phyloP scores from a whole-genome alignment of 805 yeast species.

The Metschnikowia peoriensis region DNA sequence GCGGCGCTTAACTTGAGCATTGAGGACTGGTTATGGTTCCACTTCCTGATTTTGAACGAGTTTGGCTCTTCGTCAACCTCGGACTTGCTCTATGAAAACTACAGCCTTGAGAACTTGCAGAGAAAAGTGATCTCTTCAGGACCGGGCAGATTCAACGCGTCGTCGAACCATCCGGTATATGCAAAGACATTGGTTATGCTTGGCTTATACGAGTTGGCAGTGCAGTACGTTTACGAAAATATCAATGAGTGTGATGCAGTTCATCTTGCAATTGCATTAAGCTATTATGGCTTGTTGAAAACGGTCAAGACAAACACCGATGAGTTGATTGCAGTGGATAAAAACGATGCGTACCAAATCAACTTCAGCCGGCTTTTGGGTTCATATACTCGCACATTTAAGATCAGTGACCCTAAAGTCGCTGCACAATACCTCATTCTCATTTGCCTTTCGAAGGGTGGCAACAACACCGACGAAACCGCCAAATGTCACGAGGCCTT shows the following conservation, averaged over 20 bases:
- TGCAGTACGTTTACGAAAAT: constrained; percentile 56
- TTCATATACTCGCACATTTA: constrained; percentile 77
- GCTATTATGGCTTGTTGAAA: constrained; percentile 67
- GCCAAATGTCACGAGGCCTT: constrained; percentile 72
- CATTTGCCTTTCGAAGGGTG: constrained; percentile 52
- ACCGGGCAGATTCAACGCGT: constrained; percentile 61
- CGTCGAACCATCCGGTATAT: constrained; percentile 66
- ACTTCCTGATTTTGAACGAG: constrained; percentile 72
- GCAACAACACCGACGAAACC: constrained; percentile 42
- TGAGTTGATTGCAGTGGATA: constrained; percentile 35
- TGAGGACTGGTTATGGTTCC: constrained; percentile 98
- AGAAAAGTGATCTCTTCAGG: constrained; percentile 70
- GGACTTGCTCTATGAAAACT: constrained; percentile 62
- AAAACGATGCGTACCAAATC: constrained; percentile 33
- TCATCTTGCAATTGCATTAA: constrained; percentile 80
- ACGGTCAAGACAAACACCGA: constrained; percentile 38
- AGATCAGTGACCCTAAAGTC: constrained; percentile 80
- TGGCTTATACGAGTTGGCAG: constrained; percentile 82
- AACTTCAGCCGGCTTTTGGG: constrained; percentile 69
- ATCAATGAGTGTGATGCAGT: constrained; percentile 81
- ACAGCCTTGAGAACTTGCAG: constrained; percentile 73
- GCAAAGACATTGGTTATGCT: constrained; percentile 69
- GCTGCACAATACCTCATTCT: constrained; percentile 87
- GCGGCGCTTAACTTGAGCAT: constrained; percentile 68
- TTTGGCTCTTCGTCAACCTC: constrained; percentile 21